Percentiles rank a stretch among this genome's conserved stretches.
These are phyloP conservation scores for Saccharomyces pastorianus DNA, from an alignment of 1,139 yeast genomes.

Conservation along the genomic window DNA sequence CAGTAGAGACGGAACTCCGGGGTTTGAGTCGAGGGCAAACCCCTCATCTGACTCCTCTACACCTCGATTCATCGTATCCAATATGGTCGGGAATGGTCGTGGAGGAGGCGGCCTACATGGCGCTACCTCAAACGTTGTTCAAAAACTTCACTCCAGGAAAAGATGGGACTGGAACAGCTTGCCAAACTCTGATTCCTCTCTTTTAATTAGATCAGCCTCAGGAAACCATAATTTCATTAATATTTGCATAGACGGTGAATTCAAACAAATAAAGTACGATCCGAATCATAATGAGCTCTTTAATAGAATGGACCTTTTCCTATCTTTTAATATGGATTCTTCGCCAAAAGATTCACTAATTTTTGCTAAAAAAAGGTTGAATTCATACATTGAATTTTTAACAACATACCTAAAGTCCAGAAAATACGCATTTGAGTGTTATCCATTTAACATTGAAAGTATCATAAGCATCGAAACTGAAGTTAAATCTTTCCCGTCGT, in stretches of 20 bases:
- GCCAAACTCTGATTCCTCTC: conserved; percentile 12
- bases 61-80: not conserved
- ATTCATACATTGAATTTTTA: conserved; percentile 16
- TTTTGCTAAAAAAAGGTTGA: conserved; percentile 17
- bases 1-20: not conserved
- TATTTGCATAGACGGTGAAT: conserved; percentile 19
- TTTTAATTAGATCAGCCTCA: conserved; percentile 2
- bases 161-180: conserved; percentile 21
- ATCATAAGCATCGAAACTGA: conserved; percentile 8
- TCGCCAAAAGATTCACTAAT: conserved; percentile 16
- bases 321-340: conserved; percentile 22
- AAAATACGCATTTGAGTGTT: conserved; percentile 18
- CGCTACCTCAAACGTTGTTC: conserved; percentile 12
- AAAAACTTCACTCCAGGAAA: conserved; percentile 10
- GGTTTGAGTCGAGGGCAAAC: not conserved
- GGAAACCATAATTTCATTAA: conserved; percentile 7
- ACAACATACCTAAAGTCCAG: conserved; percentile 17
- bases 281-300: conserved; percentile 21
- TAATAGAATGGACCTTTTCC: conserved; percentile 21
- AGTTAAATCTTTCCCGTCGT: conserved; percentile 9
- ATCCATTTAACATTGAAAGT: conserved; percentile 16
- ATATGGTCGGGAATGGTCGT: not conserved
- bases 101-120: not conserved
- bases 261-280: conserved; percentile 21
- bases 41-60: not conserved